Evolutionary conservation across 108 stramenopile species (phyloP).

Genomic region (Cyclotella kingstonii): DNA sequence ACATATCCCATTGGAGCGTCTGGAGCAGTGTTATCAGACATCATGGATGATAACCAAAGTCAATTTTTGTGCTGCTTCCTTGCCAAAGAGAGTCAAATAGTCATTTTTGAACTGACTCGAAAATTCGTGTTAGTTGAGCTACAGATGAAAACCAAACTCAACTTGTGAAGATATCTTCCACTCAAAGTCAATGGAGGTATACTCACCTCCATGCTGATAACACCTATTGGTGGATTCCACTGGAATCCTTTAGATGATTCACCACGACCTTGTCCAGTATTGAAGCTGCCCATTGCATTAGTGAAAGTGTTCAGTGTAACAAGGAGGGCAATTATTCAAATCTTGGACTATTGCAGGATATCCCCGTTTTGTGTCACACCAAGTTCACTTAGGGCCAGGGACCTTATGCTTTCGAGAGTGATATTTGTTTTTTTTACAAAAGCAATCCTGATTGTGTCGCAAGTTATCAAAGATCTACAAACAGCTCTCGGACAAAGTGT

Average conservation of each 20-base stretch:
- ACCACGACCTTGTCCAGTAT: conserved; percentile 81
- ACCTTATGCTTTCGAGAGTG: too few species aligned
- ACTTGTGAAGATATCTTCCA: conserved; percentile 87
- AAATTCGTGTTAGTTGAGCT: conserved; percentile 83
- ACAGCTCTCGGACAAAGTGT: too few species aligned
- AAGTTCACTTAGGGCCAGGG: too few species aligned
- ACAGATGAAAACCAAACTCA: conserved; percentile 93
- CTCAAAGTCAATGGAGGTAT: conserved; percentile 76
- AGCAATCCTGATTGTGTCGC: too few species aligned
- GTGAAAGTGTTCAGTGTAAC: too few species aligned
- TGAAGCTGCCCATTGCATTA: conserved; percentile 75
- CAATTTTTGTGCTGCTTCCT: conserved; percentile 90
- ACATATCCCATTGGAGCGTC: conserved; percentile 86
- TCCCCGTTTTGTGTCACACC: too few species aligned
- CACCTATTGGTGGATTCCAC: conserved; percentile 87
- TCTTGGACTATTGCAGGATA: too few species aligned
- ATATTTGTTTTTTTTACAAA: too few species aligned
- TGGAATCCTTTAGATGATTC: conserved; percentile 87
- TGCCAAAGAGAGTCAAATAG: conserved; percentile 85
- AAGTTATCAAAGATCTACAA: too few species aligned
- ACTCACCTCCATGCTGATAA: conserved; percentile 80
- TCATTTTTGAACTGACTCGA: conserved; percentile 75
- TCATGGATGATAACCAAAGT: conserved; percentile 70
- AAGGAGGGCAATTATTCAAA: too few species aligned
- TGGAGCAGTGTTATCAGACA: conserved; percentile 85